phyloP scores from a whole-genome alignment of 2,329 filamentous ascomycete genomes.

The Penicillium sp. region DNA sequence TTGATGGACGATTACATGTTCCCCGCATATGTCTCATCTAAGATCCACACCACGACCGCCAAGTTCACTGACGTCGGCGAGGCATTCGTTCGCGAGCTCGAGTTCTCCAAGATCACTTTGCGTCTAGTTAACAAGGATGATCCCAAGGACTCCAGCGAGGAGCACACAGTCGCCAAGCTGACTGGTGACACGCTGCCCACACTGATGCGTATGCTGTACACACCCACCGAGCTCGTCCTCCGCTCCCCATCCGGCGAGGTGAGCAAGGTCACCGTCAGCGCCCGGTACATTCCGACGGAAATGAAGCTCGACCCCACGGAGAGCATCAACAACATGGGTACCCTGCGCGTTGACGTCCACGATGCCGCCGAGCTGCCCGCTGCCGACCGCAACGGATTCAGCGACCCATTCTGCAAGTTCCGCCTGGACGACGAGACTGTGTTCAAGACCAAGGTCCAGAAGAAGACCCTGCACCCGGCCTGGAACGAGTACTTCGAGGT shows the following conservation, averaged over 20 bases:
- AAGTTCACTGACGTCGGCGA: slow-evolving; percentile 90
- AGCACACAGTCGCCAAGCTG: slow-evolving; percentile 76
- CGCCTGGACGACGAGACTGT: slow-evolving; percentile 83
- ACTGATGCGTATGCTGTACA: slow-evolving; percentile 87
- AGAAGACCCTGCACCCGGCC: slow-evolving; percentile 90
- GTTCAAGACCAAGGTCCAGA: slow-evolving; percentile 92
- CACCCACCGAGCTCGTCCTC: slow-evolving; percentile 76
- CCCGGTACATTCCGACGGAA: slow-evolving; percentile 90
- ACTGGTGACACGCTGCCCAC: slow-evolving; percentile 82
- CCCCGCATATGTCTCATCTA: slow-evolving; percentile 79
- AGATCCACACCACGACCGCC: slow-evolving; percentile 64
- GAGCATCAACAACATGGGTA: slow-evolving; percentile 99
- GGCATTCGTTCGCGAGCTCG: slow-evolving; percentile 93
- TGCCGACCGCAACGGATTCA: slow-evolving; percentile 93
- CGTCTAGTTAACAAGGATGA: slow-evolving; percentile 79
- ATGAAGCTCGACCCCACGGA: slow-evolving; percentile 94
- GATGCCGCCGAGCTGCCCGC: slow-evolving; percentile 85
- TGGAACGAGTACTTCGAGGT: slow-evolving; percentile 98
- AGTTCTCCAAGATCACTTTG: slow-evolving; percentile 89
- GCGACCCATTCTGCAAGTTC: slow-evolving; percentile 96
- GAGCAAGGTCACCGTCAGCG: slow-evolving; percentile 81
- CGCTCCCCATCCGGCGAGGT: slow-evolving; percentile 72
- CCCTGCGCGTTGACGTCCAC: slow-evolving; percentile 86
- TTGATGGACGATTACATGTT: slow-evolving; percentile 94
- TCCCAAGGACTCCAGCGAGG: slow-evolving; percentile 63